Base-by-base conservation (phyloP, 2,329 filamentous ascomycete genomes). In the Penicillium decumbens region DNA sequence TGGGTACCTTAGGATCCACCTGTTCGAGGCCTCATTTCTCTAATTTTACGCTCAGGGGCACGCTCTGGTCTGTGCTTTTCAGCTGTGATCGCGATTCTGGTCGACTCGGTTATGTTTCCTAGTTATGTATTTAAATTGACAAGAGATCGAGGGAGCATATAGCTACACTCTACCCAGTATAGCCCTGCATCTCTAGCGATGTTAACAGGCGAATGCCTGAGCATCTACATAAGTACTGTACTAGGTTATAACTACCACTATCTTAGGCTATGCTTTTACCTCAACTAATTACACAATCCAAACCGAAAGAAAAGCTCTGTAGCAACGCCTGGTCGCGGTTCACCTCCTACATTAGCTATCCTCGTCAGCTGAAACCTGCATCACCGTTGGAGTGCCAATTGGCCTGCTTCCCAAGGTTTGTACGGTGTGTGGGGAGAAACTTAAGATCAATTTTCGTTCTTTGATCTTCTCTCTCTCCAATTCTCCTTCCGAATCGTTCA, bases 1-100 rank as follows among this genome's bases (percentile, higher is more conserved):
- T 25, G 38, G n/a, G n/a, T 24, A 10, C 3, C 9, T 10, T 3
- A 4, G 38, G 54, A 35, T 47, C 55, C 53, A 57, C 55, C 39
- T 44, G 55, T 55, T 57, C 53, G 53, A 55, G 50, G 40, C 50
- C 44, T 41, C 27, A 47, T 42, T 45, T 44, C 29, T 24, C 45
- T 33, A n/a, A 50, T 40, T 45, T 45, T 18, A 27, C 25, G 28
- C 27, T 54, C 53, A 56, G 56, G 56, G 51, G 56, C 55, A 52
- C 40, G 27, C 32, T 45, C 51, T 50, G 56, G 54, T 51, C 56
- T 51, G 56, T 58, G 56, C 56, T 35, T 13, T 7, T 9, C 1
- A 5, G 32, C 18, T 24, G 33, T 4, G 3, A 32, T 24, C 20
- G 13, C 37, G n/a, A 28, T 41, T 23, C 28, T 12, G 28, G 15